Conservation (phyloP, 768 basidiomycete species). For the Auricularia cornea region DNA sequence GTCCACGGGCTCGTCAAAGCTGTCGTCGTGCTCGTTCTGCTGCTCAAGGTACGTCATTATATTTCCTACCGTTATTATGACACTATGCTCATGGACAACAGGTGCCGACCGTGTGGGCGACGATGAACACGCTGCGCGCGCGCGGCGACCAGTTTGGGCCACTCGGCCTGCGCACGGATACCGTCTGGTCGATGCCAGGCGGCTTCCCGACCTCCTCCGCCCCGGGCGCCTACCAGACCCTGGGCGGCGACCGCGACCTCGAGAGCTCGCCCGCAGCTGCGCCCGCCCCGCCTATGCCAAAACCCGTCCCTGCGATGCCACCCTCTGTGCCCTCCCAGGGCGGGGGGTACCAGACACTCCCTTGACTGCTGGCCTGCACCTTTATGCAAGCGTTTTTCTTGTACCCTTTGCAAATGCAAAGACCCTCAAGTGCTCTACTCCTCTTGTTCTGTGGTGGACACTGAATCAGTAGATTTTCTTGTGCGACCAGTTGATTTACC, state of each 20-base stretch:
- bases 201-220: not conserved
- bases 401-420: not conserved
- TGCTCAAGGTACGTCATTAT: slow-evolving; percentile 43
- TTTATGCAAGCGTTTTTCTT: not conserved
- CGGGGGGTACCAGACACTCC: not conserved
- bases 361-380: too few relatives aligned
- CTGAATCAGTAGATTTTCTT: too few relatives aligned
- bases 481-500: too few relatives aligned
- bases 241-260: not conserved
- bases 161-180: not conserved
- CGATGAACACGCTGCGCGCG: slow-evolving; percentile 44
- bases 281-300: not conserved
- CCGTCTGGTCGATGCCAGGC: not conserved
- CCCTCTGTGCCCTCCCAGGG: not conserved
- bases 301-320: not conserved
- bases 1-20: slow-evolving; percentile 50
- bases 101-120: slow-evolving; percentile 54
- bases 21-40: slow-evolving; percentile 43
- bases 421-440: not conserved
- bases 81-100: too few relatives aligned
- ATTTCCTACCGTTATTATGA: not conserved
- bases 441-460: too few relatives aligned
- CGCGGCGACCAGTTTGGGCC: slow-evolving; percentile 42
- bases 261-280: not conserved
- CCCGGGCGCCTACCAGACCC: not conserved